Conservation (phyloP, 1,139 yeast species). For the Pichia sp. region DNA sequence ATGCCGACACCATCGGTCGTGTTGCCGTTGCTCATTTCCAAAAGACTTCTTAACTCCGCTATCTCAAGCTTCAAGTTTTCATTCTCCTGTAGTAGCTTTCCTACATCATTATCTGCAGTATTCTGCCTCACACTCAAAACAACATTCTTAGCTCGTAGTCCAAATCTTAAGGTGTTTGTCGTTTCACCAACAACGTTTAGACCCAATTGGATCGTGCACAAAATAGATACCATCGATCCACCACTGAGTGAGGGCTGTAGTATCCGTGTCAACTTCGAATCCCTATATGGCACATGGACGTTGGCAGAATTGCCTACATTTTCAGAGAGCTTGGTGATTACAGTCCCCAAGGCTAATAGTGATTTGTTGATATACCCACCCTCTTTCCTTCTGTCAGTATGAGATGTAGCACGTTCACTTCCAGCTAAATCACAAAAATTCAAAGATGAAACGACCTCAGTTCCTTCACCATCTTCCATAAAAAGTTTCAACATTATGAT, state of each 20-base stretch:
- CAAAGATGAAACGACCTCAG: conserved; percentile 55
- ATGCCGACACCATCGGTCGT: not conserved
- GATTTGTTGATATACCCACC: conserved; percentile 92
- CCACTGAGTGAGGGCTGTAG: conserved; percentile 92
- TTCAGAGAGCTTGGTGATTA: conserved; percentile 70
- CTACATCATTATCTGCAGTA: conserved; percentile 39
- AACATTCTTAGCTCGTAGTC: conserved; percentile 88
- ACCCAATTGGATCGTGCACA: conserved; percentile 78
- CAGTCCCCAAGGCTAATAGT: conserved; percentile 81
- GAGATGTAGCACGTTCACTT: conserved; percentile 83
- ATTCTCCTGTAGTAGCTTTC: conserved; percentile 43
- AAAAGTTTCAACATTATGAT: conserved; percentile 33
- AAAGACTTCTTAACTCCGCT: conserved; percentile 8
- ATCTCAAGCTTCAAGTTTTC: conserved; percentile 44
- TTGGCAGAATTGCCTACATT: conserved; percentile 30
- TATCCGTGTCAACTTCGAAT: conserved; percentile 81
- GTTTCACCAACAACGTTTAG: conserved; percentile 67
- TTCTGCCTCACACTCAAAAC: conserved; percentile 62
- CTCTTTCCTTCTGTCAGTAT: conserved; percentile 80
- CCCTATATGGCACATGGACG: conserved; percentile 81
- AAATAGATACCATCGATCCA: conserved; percentile 74
- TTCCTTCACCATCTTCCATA: conserved; percentile 6
- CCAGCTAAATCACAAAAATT: conserved; percentile 96
- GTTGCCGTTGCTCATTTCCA: not conserved
- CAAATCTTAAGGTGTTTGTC: conserved; percentile 81